Percentiles rank a stretch among this genome's conserved stretches.
Conservation (phyloP, 305 asterid species). For the Caryopteris hybrid region DNA sequence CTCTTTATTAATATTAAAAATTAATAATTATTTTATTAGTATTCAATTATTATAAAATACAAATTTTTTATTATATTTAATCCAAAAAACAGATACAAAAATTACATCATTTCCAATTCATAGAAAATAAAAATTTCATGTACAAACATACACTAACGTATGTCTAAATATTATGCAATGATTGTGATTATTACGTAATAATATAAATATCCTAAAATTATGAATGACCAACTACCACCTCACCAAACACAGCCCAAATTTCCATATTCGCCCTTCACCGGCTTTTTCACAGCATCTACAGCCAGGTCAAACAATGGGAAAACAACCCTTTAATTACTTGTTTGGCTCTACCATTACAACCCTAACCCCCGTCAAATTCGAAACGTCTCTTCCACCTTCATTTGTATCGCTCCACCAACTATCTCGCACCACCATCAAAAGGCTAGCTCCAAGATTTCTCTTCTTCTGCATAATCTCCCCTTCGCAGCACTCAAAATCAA, state of each 20-base stretch:
- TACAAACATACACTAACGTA: no score
- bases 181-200: no score
- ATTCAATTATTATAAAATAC: no score
- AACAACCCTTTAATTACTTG: conserved; percentile 28
- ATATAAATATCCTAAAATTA: no score
- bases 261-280: conserved; percentile 15
- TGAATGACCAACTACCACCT: conserved; percentile 13
- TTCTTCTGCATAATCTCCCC: background rate
- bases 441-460: background rate
- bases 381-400: conserved; percentile 12
- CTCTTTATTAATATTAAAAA: no score
- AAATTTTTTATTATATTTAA: no score
- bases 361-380: background rate
- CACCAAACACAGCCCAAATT: conserved; percentile 8
- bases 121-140: no score
- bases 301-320: conserved; percentile 26
- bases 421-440: background rate
- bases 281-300: conserved; percentile 24
- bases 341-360: no score
- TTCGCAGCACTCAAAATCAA: background rate
- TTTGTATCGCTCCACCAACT: conserved; percentile 19
- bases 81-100: no score
- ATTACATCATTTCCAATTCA: no score
- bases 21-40: no score
- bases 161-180: no score